A percentile compares a stretch with the other conserved stretches of the same genome.
phyloP scores from a whole-genome alignment of 2,329 filamentous ascomycete genomes.

The Ascochyta pisi region DNA sequence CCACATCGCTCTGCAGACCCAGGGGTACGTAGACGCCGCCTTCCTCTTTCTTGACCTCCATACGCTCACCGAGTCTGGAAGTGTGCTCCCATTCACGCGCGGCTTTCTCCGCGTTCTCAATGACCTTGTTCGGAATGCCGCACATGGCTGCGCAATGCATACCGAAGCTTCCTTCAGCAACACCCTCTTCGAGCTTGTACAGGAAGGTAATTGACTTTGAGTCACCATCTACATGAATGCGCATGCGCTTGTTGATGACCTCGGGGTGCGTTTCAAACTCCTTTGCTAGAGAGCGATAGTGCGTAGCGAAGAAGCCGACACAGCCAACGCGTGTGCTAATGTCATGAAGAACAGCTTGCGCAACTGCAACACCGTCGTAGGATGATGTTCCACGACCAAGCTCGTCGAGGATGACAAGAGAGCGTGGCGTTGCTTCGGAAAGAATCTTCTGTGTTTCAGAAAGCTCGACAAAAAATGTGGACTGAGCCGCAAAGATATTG shows the following conservation, averaged over 20 bases:
- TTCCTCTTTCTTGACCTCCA: slow-evolving; percentile 74
- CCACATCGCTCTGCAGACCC: slow-evolving; percentile 86
- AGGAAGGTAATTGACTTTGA: slow-evolving; percentile 91
- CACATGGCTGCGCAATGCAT: slow-evolving; percentile 99
- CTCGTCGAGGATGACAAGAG: slow-evolving; percentile 95
- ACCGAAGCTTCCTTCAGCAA: slow-evolving; percentile 95
- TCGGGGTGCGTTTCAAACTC: slow-evolving; percentile 92
- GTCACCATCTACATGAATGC: slow-evolving; percentile 87
- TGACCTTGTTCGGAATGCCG: slow-evolving; percentile 82
- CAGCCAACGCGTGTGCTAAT: slow-evolving; percentile 92
- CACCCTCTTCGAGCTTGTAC: slow-evolving; percentile 90
- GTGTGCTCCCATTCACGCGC: slow-evolving; percentile 96
- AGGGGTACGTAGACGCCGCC: slow-evolving; percentile 82
- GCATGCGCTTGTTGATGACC: slow-evolving; percentile 86
- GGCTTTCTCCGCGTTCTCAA: slow-evolving; percentile 85
- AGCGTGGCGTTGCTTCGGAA: slow-evolving; percentile 89
- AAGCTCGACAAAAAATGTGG: slow-evolving; percentile 97
- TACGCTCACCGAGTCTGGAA: slow-evolving; percentile 82
- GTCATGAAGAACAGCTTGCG: slow-evolving; percentile 96
- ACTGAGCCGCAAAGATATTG: slow-evolving; percentile 98
- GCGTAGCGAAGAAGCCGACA: slow-evolving; percentile 95
- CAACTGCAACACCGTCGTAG: slow-evolving; percentile 95
- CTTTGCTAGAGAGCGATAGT: slow-evolving; percentile 91
- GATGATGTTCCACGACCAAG: slow-evolving; percentile 92
- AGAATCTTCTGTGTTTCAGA: slow-evolving; percentile 98